Conservation (phyloP, 1,284 basidiomycete species). For the Polyporus tsugae region DNA sequence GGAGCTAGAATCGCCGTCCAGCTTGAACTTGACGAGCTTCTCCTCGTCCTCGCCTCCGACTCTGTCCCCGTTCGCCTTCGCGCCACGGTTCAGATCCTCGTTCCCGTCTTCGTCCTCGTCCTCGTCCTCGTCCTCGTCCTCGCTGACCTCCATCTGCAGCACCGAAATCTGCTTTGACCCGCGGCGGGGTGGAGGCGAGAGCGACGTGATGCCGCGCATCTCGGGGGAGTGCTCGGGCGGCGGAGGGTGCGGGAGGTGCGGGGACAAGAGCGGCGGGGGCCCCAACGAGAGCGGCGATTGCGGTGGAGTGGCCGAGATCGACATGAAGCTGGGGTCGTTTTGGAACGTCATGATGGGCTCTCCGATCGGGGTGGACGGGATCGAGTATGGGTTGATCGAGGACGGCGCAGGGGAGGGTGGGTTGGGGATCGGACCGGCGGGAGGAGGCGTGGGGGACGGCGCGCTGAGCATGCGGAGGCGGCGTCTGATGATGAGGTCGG, state of each 20-base stretch:
- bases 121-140: slow-evolving; percentile 28
- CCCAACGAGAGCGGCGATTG: slow-evolving; percentile 33
- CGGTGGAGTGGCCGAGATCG: slow-evolving; percentile 53
- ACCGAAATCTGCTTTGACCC: slow-evolving; percentile 51
- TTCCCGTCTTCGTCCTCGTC: not conserved
- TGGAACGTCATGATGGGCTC: slow-evolving; percentile 64
- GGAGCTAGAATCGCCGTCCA: slow-evolving; percentile 1
- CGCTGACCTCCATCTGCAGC: slow-evolving; percentile 37
- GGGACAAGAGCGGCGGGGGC: slow-evolving; percentile 26
- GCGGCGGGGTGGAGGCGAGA: slow-evolving; percentile 68
- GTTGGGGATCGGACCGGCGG: slow-evolving; percentile 33
- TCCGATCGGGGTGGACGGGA: slow-evolving; percentile 53
- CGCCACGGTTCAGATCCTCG: not conserved
- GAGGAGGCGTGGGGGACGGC: slow-evolving; percentile 49
- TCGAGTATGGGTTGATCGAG: slow-evolving; percentile 38
- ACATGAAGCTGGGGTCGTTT: slow-evolving; percentile 67
- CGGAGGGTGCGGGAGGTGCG: slow-evolving; percentile 32
- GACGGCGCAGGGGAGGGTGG: slow-evolving; percentile 37
- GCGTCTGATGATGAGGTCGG: slow-evolving; percentile 54
- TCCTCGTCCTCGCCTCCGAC: not conserved
- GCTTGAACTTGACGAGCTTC: slow-evolving; percentile 8
- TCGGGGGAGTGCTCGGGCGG: slow-evolving; percentile 45
- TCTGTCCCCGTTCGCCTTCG: not conserved
- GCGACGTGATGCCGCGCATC: slow-evolving; percentile 55
- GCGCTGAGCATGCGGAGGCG: slow-evolving; percentile 71